phyloP scores from a whole-genome alignment of 257 asterid species.

The Oldenlandia corymbosa region DNA sequence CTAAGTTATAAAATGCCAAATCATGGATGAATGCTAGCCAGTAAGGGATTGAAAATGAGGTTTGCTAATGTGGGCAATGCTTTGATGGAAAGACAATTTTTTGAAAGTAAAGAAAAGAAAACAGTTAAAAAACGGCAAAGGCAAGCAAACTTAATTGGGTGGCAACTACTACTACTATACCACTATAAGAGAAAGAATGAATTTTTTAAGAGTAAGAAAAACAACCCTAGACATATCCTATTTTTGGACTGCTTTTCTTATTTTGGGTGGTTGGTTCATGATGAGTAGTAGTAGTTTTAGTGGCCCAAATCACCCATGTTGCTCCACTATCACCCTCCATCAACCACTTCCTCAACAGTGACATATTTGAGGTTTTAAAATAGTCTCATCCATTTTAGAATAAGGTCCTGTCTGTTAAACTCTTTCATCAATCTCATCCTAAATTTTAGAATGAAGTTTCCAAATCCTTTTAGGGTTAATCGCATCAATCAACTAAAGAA shows the following conservation, averaged over 20 bases:
- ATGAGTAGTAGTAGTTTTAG: slow-evolving; percentile 6
- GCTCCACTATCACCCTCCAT: slow-evolving; percentile 4
- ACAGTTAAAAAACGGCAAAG: slow-evolving; percentile 19
- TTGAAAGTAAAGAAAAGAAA: neutral
- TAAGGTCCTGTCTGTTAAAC: no score
- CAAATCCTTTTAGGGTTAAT: no score
- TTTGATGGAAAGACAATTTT: neutral
- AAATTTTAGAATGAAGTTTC: no score
- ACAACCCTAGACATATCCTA: neutral
- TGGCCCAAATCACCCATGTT: neutral
- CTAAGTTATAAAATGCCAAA: neutral
- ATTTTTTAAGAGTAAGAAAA: neutral
- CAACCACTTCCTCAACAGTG: neutral
- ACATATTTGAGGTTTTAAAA: no score
- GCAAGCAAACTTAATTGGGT: slow-evolving; percentile 26
- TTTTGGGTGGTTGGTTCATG: neutral
- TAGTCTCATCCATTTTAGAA: no score
- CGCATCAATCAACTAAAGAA: no score
- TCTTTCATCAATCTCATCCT: no score
- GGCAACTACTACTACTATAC: no score
- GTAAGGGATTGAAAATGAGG: slow-evolving; percentile 1
- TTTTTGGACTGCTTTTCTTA: neutral
- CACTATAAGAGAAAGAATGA: no score
- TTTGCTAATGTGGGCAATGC: neutral
- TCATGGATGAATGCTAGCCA: neutral